Evolutionary conservation across 331 rosid species (phyloP).

Genomic region (Malus hybrid): DNA sequence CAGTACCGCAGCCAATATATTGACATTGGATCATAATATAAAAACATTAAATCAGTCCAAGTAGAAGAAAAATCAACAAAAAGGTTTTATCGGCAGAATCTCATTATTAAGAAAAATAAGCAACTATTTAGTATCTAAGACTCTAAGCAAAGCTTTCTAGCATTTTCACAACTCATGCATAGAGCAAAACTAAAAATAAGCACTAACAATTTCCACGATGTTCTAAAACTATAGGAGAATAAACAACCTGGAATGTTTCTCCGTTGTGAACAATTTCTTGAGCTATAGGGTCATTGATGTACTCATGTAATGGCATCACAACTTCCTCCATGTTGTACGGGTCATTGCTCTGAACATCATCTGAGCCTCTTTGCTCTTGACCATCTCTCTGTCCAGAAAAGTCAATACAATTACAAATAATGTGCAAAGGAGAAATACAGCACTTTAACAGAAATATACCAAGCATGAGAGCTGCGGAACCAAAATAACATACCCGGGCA

Average conservation of each 20-base stretch:
- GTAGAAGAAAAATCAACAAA: not conserved
- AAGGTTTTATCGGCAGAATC: not conserved
- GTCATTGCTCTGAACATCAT: conserved; percentile 24
- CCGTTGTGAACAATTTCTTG: conserved; percentile 82
- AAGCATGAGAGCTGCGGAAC: not conserved
- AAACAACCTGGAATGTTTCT: conserved; percentile 89
- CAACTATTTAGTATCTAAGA: not conserved
- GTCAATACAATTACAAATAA: not conserved
- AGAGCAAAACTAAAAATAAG: conserved; percentile 4
- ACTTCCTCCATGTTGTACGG: conserved; percentile 64
- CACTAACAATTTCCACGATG: conserved; percentile 1
- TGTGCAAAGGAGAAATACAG: conserved; percentile 13
- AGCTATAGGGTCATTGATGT: conserved; percentile 61
- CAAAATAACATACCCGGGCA: conserved; percentile 51
- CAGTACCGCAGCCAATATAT: not conserved
- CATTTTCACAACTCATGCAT: not conserved
- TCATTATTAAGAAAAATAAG: not conserved
- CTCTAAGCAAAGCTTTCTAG: not conserved
- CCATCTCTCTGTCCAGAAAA: conserved; percentile 56
- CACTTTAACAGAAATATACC: not conserved
- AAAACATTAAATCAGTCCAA: not conserved
- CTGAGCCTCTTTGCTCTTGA: conserved; percentile 33
- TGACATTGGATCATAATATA: not conserved
- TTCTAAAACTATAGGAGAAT: not conserved
- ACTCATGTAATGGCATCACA: conserved; percentile 80